phyloP scores from a whole-genome alignment of 805 yeast species.

The Jamesozyma jinghongensis region DNA sequence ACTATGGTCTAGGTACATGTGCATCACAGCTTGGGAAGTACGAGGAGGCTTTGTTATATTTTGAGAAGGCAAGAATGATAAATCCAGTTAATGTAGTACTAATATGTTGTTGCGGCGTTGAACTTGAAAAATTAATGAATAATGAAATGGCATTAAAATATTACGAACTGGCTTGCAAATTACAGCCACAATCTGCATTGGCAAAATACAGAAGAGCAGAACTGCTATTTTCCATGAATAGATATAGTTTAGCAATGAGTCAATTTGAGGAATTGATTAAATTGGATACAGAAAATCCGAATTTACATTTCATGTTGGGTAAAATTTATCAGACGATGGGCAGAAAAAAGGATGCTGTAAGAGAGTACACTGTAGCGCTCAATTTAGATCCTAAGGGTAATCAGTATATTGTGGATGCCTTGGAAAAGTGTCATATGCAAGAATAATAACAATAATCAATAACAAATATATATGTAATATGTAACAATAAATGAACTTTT shows the following conservation, averaged over 20 bases:
- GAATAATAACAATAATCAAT: constrained; percentile 9
- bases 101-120: constrained; percentile 91
- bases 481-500: not conserved
- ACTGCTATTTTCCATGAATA: constrained; percentile 58
- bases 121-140: constrained; percentile 65
- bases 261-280: constrained; percentile 65
- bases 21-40: constrained; percentile 78
- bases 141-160: constrained; percentile 66
- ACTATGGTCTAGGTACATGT: constrained; percentile 94
- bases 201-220: constrained; percentile 88
- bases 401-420: constrained; percentile 74
- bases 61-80: constrained; percentile 76
- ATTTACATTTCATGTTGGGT: constrained; percentile 84
- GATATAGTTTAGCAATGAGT: constrained; percentile 60
- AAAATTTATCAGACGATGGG: constrained; percentile 72
- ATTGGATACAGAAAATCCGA: constrained; percentile 89
- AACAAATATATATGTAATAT: not conserved
- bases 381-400: constrained; percentile 89
- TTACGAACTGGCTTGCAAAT: constrained; percentile 70
- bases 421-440: constrained; percentile 42
- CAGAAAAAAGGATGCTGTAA: constrained; percentile 67
- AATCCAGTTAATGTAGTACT: constrained; percentile 86
- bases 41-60: constrained; percentile 75
- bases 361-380: constrained; percentile 79
- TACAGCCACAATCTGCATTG: constrained; percentile 79